Evolutionary conservation across 805 yeast species (phyloP).

Genomic region (Yarrowia sp.): DNA sequence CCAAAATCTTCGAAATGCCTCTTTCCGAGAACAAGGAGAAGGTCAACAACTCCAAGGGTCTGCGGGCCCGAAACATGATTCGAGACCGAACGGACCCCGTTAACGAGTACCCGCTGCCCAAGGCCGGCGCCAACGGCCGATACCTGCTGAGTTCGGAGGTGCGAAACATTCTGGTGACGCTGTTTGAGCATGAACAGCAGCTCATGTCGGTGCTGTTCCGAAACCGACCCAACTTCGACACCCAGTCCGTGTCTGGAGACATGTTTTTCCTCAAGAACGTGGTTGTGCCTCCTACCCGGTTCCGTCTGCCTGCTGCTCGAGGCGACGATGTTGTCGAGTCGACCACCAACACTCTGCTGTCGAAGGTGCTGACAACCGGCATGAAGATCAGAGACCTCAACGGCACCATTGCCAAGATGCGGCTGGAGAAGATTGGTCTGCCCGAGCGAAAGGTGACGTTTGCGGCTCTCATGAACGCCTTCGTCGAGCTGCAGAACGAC

Average conservation of each 20-base stretch:
- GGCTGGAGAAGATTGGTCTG: conserved; percentile 65
- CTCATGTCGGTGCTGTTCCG: conserved; percentile 79
- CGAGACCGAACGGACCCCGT: conserved; percentile 50
- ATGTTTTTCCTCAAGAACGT: conserved; percentile 87
- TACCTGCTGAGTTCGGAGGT: conserved; percentile 89
- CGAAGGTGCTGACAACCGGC: conserved; percentile 80
- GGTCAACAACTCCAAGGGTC: conserved; percentile 83
- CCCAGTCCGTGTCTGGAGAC: conserved; percentile 65
- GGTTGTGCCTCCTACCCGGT: conserved; percentile 95
- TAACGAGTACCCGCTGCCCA: conserved; percentile 57
- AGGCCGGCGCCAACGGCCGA: conserved; percentile 71
- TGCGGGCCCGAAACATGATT: conserved; percentile 74
- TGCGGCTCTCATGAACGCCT: conserved; percentile 92
- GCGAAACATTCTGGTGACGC: conserved; percentile 73
- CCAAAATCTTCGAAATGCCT: conserved; percentile 89
- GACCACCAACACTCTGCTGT: conserved; percentile 85
- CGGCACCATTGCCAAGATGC: conserved; percentile 72
- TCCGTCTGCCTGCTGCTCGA: conserved; percentile 93
- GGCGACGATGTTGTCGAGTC: conserved; percentile 98
- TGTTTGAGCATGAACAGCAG: conserved; percentile 75
- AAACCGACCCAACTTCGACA: conserved; percentile 66
- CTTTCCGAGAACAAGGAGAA: conserved; percentile 76
- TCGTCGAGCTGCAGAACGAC: conserved; percentile 93
- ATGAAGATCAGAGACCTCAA: conserved; percentile 85
- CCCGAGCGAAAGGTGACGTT: conserved; percentile 76